Conservation (phyloP, 1,139 yeast species). For the Protomyces inundatus region DNA sequence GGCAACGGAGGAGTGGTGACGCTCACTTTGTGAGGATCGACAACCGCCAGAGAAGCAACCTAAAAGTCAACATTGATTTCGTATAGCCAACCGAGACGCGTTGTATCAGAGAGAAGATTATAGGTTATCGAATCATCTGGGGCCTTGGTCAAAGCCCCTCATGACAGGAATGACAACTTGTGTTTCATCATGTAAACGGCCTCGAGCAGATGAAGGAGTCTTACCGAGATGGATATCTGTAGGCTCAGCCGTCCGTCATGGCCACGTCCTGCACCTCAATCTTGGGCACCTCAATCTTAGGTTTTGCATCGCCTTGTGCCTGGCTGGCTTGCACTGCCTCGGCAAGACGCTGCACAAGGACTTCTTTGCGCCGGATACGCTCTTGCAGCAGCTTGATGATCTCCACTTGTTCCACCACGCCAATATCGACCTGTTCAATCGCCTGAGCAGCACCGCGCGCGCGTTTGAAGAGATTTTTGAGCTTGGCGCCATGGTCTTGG, state of each 20-base stretch:
- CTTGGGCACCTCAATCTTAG: background rate
- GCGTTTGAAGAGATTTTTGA: background rate
- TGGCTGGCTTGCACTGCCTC: background rate
- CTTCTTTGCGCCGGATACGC: background rate
- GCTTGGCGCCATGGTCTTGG: background rate
- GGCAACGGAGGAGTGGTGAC: too few species aligned
- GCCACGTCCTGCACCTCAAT: background rate
- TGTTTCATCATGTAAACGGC: background rate
- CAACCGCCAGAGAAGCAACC: too few species aligned
- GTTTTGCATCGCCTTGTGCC: background rate
- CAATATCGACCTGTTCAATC: background rate
- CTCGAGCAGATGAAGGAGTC: too few species aligned
- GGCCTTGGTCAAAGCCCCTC: background rate
- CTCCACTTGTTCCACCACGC: background rate
- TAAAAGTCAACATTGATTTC: too few species aligned
- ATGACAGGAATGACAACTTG: background rate
- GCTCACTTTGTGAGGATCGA: too few species aligned
- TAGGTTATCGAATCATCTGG: background rate
- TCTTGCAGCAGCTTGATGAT: background rate
- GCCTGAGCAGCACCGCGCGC: background rate
- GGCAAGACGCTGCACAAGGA: background rate
- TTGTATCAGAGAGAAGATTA: background rate
- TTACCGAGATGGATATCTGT: too few species aligned
- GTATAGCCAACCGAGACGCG: too few species aligned
- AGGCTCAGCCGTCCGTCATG: background rate